phyloP scores from a whole-genome alignment of 768 basidiomycete genomes.

The Leccinum broughii region DNA sequence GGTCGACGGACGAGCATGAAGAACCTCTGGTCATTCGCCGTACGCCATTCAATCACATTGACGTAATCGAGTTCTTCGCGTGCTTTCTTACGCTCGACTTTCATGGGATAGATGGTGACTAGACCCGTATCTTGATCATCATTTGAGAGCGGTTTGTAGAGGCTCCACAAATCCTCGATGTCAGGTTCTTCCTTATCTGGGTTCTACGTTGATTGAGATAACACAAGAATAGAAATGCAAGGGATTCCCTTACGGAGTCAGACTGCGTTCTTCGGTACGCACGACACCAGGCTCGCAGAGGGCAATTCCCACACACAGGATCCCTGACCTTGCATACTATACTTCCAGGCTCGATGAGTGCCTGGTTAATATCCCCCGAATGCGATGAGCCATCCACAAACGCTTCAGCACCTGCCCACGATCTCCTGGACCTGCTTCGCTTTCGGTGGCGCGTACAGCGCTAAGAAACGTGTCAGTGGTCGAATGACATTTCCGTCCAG shows the following conservation, averaged over 20 bases:
- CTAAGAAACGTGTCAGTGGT: conserved; percentile 76
- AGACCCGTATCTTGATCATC: conserved; percentile 18
- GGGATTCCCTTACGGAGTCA: conserved; percentile 11
- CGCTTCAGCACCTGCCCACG: conserved; percentile 78
- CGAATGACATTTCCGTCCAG: conserved; percentile 91
- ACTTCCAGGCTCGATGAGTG: conserved; percentile 91
- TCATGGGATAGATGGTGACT: conserved; percentile 88
- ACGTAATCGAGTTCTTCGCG: conserved; percentile 85
- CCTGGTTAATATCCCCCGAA: conserved; percentile 89
- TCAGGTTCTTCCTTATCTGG: conserved; percentile 39
- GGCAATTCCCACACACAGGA: conserved; percentile 74
- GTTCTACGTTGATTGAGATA: neutral
- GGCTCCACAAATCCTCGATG: conserved; percentile 73
- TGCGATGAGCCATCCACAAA: conserved; percentile 58
- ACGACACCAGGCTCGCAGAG: conserved; percentile 65
- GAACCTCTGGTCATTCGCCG: conserved; percentile 44
- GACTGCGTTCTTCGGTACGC: conserved; percentile 46
- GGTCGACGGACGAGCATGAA: conserved; percentile 83
- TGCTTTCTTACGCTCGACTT: conserved; percentile 75
- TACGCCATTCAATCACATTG: conserved; percentile 80
- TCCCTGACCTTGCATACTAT: conserved; percentile 88
- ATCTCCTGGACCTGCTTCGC: conserved; percentile 73
- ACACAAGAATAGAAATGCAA: neutral
- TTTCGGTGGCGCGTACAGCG: conserved; percentile 77
- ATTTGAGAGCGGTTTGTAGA: conserved; percentile 61